Evolutionary conservation across 1,284 basidiomycete genomes (phyloP).

Genomic region (Uromyces viciae-fabae): DNA sequence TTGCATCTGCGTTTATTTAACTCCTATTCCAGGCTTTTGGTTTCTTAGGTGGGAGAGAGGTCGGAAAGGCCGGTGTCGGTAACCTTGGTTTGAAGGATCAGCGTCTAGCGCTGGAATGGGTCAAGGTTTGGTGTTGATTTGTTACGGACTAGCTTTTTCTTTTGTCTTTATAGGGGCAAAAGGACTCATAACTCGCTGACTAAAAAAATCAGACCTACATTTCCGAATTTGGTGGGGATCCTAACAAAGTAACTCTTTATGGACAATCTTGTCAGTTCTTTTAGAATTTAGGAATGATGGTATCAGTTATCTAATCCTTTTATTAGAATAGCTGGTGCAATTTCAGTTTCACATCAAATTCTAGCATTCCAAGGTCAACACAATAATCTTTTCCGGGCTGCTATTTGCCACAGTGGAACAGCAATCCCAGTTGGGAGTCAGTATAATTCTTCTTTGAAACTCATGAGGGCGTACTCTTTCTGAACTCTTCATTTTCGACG

Average conservation of each 20-base stretch:
- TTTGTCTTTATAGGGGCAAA: slow-evolving; percentile 52
- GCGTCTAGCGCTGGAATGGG: slow-evolving; percentile 51
- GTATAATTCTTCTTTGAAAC: not conserved
- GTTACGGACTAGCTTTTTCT: slow-evolving; percentile 15
- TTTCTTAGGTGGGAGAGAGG: slow-evolving; percentile 61
- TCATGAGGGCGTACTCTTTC: not conserved
- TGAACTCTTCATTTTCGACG: not conserved
- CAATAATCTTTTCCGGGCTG: slow-evolving; percentile 37
- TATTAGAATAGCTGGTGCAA: slow-evolving; percentile 27
- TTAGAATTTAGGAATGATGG: not conserved
- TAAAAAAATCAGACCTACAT: slow-evolving; percentile 53
- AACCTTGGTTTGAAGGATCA: slow-evolving; percentile 59
- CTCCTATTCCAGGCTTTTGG: slow-evolving; percentile 56
- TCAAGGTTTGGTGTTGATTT: slow-evolving; percentile 41
- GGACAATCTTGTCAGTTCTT: slow-evolving; percentile 21
- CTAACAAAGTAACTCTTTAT: slow-evolving; percentile 53
- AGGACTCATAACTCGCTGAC: slow-evolving; percentile 54
- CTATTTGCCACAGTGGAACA: slow-evolving; percentile 41
- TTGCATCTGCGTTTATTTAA: not conserved
- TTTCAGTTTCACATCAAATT: slow-evolving; percentile 41
- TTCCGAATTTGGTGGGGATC: slow-evolving; percentile 54
- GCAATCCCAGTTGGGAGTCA: slow-evolving; percentile 26
- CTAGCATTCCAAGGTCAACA: slow-evolving; percentile 30
- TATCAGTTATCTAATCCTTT: not conserved
- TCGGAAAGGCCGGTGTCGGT: slow-evolving; percentile 59